Base-by-base conservation (phyloP, 2,329 filamentous ascomycete genomes). In the Fusarium ramigenum region DNA sequence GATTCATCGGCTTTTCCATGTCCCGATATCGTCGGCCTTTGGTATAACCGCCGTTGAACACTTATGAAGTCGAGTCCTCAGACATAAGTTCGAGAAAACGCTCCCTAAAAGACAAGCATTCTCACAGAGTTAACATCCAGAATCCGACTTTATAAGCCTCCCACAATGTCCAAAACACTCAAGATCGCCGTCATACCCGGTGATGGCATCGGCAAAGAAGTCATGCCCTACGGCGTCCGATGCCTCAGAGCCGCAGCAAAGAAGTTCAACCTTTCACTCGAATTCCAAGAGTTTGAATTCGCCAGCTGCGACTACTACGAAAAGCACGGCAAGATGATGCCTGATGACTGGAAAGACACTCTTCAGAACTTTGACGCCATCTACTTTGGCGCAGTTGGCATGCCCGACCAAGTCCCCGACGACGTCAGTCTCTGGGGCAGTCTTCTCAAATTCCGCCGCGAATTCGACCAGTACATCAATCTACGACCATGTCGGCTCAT, bases 151-250 rank as follows among this genome's bases (percentile, higher is more conserved):
- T 9, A 36, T 3, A 36, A 21, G 3, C 16, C 3, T 15, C 11
- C 4, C 21, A 23, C 3, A 7, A 82, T 92, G 70, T 85, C 71
- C 5, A 78, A 77, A 47, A 37, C 70, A 11, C 62, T 80, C 57
- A 78, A 66, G 14, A 90, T 92, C 69, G 90, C 90, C n/a, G 87
- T 85, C 36, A 91, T 93, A 61, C 90, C 91, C 1, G 92, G 89
- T 12, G 91, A 93, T 77, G 91, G 91, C 60, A 93, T 93, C 68
- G 91, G 92, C 4, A 87, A 87, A 3, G 92, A 93, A 79, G 91
- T 93, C 16, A 88, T 92, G 79, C 83, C 86, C 37, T 90, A 90
- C 4, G 90, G 90, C 5, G 88, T 93, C 9, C 83, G 85, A 34
- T 91, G 90, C 15, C 84, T 93, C 54, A 81, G 91, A 74, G 85